Conservation (phyloP, 306 rosid genomes). For the Dalbergia cultrata region DNA sequence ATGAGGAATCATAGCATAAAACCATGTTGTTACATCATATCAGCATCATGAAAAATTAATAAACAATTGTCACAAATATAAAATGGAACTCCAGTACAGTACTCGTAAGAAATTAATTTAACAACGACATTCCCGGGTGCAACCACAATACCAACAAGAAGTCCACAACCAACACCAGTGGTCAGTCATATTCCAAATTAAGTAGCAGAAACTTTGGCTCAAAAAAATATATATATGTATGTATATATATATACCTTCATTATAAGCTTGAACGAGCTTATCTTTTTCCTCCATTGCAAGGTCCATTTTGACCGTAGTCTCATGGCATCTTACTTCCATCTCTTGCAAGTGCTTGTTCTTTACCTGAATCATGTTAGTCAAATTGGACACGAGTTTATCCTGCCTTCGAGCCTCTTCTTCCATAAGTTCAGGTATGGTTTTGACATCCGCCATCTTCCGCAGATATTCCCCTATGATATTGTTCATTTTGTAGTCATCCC, state of each 20-base stretch:
- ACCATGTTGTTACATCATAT: constrained; percentile 39
- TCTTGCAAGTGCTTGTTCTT: constrained; percentile 72
- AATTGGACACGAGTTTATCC: constrained; percentile 78
- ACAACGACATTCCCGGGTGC: background rate
- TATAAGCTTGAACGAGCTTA: constrained; percentile 73
- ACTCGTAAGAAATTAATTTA: constrained; percentile 32
- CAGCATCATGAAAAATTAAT: constrained; percentile 31
- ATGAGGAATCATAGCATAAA: constrained; percentile 46
- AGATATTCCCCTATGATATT: constrained; percentile 80
- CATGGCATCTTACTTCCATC: constrained; percentile 78
- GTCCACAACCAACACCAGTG: constrained; percentile 8
- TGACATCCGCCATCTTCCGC: constrained; percentile 82
- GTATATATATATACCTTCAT: constrained; percentile 83
- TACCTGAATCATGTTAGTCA: constrained; percentile 70
- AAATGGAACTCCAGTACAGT: constrained; percentile 37
- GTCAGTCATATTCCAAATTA: constrained; percentile 23
- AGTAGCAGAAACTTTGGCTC: constrained; percentile 22
- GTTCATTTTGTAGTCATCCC: constrained; percentile 72
- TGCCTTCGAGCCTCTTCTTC: constrained; percentile 93
- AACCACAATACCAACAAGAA: constrained; percentile 26
- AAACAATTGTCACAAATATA: constrained; percentile 36
- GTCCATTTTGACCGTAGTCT: constrained; percentile 64
- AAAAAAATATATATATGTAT: no score
- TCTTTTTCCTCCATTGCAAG: constrained; percentile 71
- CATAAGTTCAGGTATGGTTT: constrained; percentile 79